Evolutionary conservation across 257 asterid genomes (phyloP), one percentile per base, ranked within the genome.

Genomic region (Jaltomata sinuosa): DNA sequence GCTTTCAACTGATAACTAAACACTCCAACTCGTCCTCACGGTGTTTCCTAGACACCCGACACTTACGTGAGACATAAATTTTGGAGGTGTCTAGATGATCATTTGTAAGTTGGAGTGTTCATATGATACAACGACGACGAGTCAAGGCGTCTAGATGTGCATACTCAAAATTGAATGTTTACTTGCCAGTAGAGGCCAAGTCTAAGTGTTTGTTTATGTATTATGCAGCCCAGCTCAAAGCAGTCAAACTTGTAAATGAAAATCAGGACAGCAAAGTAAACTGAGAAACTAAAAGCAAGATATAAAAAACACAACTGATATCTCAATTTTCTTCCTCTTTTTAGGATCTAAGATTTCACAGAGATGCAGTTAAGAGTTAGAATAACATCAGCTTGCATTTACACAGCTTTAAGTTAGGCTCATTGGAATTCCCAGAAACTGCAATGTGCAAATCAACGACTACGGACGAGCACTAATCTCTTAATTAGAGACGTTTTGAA

Each of bases 401-500:
- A 59, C 76, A 81, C 76, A 81, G 76, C 57, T 55, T 81, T 21
- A 29, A 59, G 72, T 81, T 16, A 9, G 55, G 72, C 54, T 16
- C 84, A 59, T 59, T 15, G 74, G 29, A 29, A 32, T 59, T 36
- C 22, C 81, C 45, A 81, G 27, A 81, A 42, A 81, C 59, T 25
- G 52, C 84, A n/a, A 59, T 22, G 4, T 64, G 72, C 54, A 40
- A 53, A 59, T 62, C 57, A 59, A 59, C 8, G 74, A 27, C 36
- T 25, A 15, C 21, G 40, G 27, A 36, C 2, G 11, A 47, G 57
- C 76, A 52, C 22, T 34, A 59, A 22, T 81, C 57, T 76, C 61
- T 29, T 76, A 81, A 59, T 42, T 38, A 25, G 84, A 81, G 40
- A 59, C 74, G 42, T 81, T 81, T 81, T 81, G 84, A 36, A 55